phyloP scores from a whole-genome alignment of 2,329 filamentous ascomycete species.

The Grosmannia serpens region DNA sequence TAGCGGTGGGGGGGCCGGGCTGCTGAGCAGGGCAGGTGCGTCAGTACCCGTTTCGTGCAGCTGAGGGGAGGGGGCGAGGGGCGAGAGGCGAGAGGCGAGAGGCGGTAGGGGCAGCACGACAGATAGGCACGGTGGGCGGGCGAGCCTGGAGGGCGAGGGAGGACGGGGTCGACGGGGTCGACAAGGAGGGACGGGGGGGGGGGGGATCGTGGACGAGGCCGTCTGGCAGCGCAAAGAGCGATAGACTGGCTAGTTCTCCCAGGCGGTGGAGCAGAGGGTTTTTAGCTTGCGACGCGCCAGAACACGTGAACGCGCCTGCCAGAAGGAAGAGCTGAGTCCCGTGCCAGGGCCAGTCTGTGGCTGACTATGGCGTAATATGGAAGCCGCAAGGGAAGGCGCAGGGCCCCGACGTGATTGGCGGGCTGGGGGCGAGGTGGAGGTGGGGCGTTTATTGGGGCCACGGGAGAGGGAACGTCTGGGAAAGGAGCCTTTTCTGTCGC shows the following conservation, averaged over 20 bases:
- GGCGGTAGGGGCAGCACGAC: not conserved
- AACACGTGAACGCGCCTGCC: conserved; percentile 1
- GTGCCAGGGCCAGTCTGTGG: not conserved
- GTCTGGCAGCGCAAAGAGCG: no score
- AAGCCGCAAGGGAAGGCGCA: not conserved
- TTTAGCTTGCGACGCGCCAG: not conserved
- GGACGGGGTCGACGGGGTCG: no score
- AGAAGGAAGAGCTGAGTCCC: not conserved
- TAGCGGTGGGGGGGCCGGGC: conserved; percentile 4
- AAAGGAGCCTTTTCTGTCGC: not conserved
- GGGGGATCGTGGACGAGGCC: not conserved
- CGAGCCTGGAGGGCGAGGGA: no score
- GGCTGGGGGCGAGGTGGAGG: no score
- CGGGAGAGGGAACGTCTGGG: no score
- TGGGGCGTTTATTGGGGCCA: no score
- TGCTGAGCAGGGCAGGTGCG: not conserved
- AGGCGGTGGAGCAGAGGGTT: not conserved
- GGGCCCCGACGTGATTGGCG: no score
- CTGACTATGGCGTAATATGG: not conserved
- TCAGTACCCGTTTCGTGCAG: not conserved
- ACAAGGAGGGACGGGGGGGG: no score
- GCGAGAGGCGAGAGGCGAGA: not conserved
- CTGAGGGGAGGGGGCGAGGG: not conserved
- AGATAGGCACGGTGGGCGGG: not conserved
- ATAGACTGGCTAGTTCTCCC: not conserved